These are phyloP conservation scores for Mortierella sp. DNA, from an alignment of 371 early-diverging fungal species.

Conservation along the genomic window DNA sequence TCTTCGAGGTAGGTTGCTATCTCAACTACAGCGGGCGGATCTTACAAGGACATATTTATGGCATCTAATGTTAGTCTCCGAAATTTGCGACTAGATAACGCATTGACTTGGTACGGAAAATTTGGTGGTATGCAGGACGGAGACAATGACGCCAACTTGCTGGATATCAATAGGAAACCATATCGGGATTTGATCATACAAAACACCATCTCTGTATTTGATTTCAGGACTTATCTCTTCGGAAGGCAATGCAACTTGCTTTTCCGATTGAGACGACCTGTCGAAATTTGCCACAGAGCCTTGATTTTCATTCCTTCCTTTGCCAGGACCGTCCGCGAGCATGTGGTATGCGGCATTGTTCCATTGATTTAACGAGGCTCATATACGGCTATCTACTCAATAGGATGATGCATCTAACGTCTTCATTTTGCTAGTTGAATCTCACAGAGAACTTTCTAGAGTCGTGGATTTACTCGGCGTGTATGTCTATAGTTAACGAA, in stretches of 20 bases:
- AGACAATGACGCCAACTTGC: conserved; percentile 89
- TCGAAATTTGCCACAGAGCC: conserved; percentile 79
- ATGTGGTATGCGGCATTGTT: conserved; percentile 59
- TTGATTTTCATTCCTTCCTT: conserved; percentile 81
- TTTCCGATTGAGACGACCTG: conserved; percentile 72
- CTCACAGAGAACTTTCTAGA: conserved; percentile 74
- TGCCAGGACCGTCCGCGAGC: conserved; percentile 79
- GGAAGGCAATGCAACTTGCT: conserved; percentile 88
- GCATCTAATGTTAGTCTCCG: not conserved
- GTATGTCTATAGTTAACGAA: conserved; percentile 81
- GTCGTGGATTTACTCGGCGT: conserved; percentile 85
- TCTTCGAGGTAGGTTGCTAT: conserved; percentile 65
- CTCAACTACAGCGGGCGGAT: no score
- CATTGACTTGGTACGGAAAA: conserved; percentile 89
- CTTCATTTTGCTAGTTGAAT: conserved; percentile 45
- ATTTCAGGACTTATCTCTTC: conserved; percentile 94
- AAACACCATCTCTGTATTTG: conserved; percentile 93
- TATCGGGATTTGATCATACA: conserved; percentile 91
- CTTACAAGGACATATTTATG: not conserved
- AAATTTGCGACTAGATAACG: conserved; percentile 67
- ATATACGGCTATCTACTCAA: not conserved
- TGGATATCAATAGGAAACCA: conserved; percentile 81
- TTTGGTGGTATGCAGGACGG: conserved; percentile 88
- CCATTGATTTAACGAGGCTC: not conserved
- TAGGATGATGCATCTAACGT: not conserved